phyloP scores from a whole-genome alignment of 2,329 filamentous ascomycete species.

The Penicillium vulpinum region DNA sequence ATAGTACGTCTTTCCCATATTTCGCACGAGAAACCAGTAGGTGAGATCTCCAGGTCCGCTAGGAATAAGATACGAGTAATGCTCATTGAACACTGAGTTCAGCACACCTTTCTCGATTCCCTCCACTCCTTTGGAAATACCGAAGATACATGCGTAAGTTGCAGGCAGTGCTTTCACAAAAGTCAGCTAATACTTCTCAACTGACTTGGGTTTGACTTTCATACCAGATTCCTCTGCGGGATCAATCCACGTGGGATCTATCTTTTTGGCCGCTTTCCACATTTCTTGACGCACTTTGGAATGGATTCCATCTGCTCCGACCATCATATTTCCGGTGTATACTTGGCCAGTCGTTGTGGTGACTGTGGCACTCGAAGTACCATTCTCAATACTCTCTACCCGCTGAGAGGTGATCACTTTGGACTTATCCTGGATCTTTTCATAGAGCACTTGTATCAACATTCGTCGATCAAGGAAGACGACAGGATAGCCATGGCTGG shows the following conservation, averaged over 20 bases:
- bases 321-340: constrained; percentile 34
- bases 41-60: constrained; percentile 20
- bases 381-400: constrained; percentile 8
- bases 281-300: constrained; percentile 40
- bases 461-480: constrained; percentile 27
- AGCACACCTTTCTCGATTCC: constrained; percentile 15
- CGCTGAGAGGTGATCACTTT: constrained; percentile 20
- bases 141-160: constrained; percentile 32
- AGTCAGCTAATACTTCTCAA: background rate
- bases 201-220: background rate
- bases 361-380: constrained; percentile 5
- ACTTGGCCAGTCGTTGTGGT: constrained; percentile 12
- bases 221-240: constrained; percentile 16
- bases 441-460: constrained; percentile 26
- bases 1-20: constrained; percentile 18
- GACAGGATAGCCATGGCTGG: constrained; percentile 24
- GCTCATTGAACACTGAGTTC: constrained; percentile 17
- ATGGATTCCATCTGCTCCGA: constrained; percentile 48
- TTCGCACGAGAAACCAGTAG: constrained; percentile 27
- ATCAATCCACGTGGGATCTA: constrained; percentile 19
- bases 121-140: constrained; percentile 19
- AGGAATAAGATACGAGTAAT: constrained; percentile 22
- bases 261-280: constrained; percentile 20
- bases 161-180: constrained; percentile 14
- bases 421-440: constrained; percentile 25